Base-by-base conservation (phyloP, 495 filamentous ascomycete genomes). In the Penicillium samsonianum region DNA sequence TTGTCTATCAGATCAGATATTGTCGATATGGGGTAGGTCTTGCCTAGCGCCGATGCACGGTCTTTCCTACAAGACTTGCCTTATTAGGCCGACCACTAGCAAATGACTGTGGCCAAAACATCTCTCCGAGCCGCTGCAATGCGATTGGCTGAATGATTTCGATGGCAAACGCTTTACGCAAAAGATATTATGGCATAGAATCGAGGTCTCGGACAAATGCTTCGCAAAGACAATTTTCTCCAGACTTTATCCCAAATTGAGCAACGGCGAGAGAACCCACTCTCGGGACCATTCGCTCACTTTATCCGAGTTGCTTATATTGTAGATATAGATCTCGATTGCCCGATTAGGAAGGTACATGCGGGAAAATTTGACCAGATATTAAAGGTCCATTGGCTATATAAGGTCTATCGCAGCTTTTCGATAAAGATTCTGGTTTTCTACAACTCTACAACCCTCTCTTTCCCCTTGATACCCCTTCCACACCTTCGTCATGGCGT, bases 261-360 rank as follows among this genome's bases (percentile, higher is more conserved):
- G 58, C 54, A 63, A 58, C 31, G 33, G 41, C 33, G 12, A 43
- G 53, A 64, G 54, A 50, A 37, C 41, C 55, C 55, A 59, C 55
- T 33, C n/a, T 61, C 60, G 60, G 59, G 57, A 38, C 60, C 57
- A 63, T 38, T 65, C 57, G 59, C 54, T 46, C 26, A 30, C 35
- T 44, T 30, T 48, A 53, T 56, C 14, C 3, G 37, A 23, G 9
- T 22, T 31, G 20, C 17, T 6, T 52, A 26, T 23, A 43, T 53
- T 10, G n/a, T 17, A 26, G 28, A 33, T 28, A 57, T n/a, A 53
- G 19, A 25, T 58, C 52, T 26, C 42, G 52, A 57, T 56, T 61
- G n/a, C 65, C 60, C 22, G n/a, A 59, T 53, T 50, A 17, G 66
- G 66, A 45, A 68, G 59, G 66, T 68, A 57, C 59, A 66, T 64